Evolutionary conservation across 306 rosid genomes (phyloP).

Genomic region (Ormosia emarginata): DNA sequence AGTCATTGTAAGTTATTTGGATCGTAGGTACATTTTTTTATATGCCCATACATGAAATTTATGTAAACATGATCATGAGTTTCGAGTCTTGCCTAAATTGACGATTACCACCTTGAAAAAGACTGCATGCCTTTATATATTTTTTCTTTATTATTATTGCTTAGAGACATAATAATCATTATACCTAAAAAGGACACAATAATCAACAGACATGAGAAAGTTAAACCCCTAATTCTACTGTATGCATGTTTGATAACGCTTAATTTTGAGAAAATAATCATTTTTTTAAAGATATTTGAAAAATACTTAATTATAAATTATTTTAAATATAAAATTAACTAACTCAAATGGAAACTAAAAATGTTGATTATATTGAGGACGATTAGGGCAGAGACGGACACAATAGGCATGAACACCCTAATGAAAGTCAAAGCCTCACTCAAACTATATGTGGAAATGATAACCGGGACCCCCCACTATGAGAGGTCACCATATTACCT

Average conservation of each 20-base stretch:
- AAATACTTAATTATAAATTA: too few species aligned
- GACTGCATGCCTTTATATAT: neutral
- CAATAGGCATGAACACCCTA: neutral
- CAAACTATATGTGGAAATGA: neutral
- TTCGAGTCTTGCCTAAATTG: neutral
- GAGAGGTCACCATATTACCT: conserved; percentile 7
- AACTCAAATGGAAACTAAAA: too few species aligned
- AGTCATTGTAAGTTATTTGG: neutral
- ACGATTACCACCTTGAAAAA: neutral
- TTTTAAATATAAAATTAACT: too few species aligned
- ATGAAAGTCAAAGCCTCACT: neutral
- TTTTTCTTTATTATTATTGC: neutral
- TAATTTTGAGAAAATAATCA: too few species aligned
- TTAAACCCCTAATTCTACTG: too few species aligned
- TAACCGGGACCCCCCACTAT: neutral
- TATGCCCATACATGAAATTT: neutral
- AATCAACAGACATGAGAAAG: too few species aligned
- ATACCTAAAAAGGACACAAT: too few species aligned
- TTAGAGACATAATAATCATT: neutral
- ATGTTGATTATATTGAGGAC: neutral
- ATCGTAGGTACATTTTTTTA: neutral
- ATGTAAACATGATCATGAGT: neutral
- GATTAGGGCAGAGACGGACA: neutral
- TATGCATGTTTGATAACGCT: too few species aligned
- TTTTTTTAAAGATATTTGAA: too few species aligned